These are phyloP conservation scores for Radiomyces spectabilis DNA, from an alignment of 192 early-diverging fungal species.

Conservation along the genomic window DNA sequence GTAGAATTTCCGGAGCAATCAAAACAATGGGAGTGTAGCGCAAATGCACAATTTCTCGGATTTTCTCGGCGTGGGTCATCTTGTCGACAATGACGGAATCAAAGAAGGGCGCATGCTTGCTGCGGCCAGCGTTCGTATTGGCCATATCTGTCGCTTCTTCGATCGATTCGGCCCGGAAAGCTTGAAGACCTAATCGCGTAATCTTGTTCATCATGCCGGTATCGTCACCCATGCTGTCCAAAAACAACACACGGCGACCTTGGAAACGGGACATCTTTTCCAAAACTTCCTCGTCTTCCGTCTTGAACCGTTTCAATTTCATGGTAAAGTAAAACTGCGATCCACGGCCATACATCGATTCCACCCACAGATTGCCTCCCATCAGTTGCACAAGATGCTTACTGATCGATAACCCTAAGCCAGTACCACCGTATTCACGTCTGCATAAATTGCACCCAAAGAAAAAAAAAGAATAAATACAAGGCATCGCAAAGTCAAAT, in stretches of 20 bases:
- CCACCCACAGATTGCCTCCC: slow-evolving; percentile 75
- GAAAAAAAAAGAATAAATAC: neutral
- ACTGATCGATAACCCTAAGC: slow-evolving; percentile 79
- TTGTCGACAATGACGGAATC: slow-evolving; percentile 65
- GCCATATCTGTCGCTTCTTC: slow-evolving; percentile 37
- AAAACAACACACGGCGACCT: slow-evolving; percentile 58
- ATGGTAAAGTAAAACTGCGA: slow-evolving; percentile 75
- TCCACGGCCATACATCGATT: slow-evolving; percentile 62
- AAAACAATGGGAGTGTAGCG: slow-evolving; percentile 74
- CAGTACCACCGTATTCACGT: slow-evolving; percentile 82
- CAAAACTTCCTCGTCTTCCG: slow-evolving; percentile 27
- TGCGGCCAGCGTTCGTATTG: slow-evolving; percentile 13
- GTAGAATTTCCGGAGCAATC: slow-evolving; percentile 43
- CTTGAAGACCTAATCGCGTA: slow-evolving; percentile 39
- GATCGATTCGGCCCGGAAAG: slow-evolving; percentile 31
- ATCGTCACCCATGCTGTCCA: slow-evolving; percentile 45
- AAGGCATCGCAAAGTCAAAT: neutral
- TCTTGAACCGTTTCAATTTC: slow-evolving; percentile 35
- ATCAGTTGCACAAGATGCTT: slow-evolving; percentile 69
- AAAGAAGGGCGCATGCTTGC: slow-evolving; percentile 33
- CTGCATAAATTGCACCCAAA: slow-evolving; percentile 1
- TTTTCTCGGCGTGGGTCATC: slow-evolving; percentile 48
- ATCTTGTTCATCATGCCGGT: slow-evolving; percentile 39
- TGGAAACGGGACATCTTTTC: slow-evolving; percentile 50
- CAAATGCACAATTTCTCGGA: slow-evolving; percentile 50